These are phyloP conservation scores for Phialocephala sp. DNA, from an alignment of 2,329 filamentous ascomycete species.

Conservation along the genomic window DNA sequence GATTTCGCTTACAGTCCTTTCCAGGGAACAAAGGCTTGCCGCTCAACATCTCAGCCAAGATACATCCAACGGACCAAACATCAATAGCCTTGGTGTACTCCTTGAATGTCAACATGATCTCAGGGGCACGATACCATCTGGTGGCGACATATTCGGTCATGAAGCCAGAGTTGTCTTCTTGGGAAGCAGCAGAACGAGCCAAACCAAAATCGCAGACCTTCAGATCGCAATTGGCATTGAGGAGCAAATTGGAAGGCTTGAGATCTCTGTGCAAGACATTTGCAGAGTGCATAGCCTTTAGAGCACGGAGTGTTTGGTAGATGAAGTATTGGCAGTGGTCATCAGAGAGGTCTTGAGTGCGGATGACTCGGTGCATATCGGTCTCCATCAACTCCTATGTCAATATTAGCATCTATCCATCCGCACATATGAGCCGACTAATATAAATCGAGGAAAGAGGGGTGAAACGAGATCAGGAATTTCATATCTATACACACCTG, in stretches of 20 bases:
- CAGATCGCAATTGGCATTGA: constrained; percentile 98
- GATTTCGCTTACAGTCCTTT: constrained; percentile 82
- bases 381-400: constrained; percentile 96
- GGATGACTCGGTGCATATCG: constrained; percentile 98
- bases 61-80: constrained; percentile 98
- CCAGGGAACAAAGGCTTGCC: constrained; percentile 98
- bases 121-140: constrained; percentile 97
- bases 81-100: constrained; percentile 99
- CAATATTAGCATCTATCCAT: constrained; percentile 22
- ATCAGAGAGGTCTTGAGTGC: constrained; percentile 96
- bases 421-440: neutral
- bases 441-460: neutral
- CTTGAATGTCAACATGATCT: constrained; percentile 99
- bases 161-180: constrained; percentile 99
- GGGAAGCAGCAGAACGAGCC: constrained; percentile 91
- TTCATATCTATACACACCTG: constrained; percentile 65
- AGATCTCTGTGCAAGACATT: constrained; percentile 97
- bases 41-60: constrained; percentile 97
- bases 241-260: constrained; percentile 94
- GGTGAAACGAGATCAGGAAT: neutral
- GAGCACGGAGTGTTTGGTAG: constrained; percentile 95
- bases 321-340: constrained; percentile 99
- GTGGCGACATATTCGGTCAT: constrained; percentile 99
- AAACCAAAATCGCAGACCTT: constrained; percentile 99
- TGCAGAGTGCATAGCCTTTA: constrained; percentile 99